Conservation (phyloP, 73 alveolate species). For the Effrenium voratum region DNA sequence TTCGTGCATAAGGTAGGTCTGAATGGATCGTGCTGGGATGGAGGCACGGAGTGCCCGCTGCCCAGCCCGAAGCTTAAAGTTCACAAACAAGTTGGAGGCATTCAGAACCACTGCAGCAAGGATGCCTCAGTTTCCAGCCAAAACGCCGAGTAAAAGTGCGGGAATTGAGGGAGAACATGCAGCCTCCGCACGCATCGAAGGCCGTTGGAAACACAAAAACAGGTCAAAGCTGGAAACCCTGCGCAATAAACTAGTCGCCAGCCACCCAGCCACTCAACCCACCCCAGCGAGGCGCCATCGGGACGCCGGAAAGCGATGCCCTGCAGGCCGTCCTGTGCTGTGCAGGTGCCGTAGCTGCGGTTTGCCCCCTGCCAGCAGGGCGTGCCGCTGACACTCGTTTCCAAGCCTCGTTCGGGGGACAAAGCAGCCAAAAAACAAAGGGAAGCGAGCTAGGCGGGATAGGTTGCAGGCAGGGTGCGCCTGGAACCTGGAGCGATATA, state of each 20-base stretch:
- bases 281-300: neutral
- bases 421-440: neutral
- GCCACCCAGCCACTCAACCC: too few relatives aligned
- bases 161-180: neutral
- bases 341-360: constrained; percentile 68
- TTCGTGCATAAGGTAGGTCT: constrained; percentile 41
- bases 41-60: neutral
- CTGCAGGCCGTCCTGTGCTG: constrained; percentile 75
- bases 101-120: constrained; percentile 39
- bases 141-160: neutral
- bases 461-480: neutral
- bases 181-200: too few relatives aligned
- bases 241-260: too few relatives aligned
- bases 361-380: neutral
- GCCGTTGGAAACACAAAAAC: too few relatives aligned
- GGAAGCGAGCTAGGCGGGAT: neutral
- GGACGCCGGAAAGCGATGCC: constrained; percentile 17
- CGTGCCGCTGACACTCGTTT: neutral
- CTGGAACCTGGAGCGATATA: constrained; percentile 33
- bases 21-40: constrained; percentile 40
- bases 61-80: neutral
- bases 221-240: too few relatives aligned
- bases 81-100: constrained; percentile 40
- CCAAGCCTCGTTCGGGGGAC: neutral
- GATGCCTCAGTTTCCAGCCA: neutral